Base-by-base conservation (phyloP, 176 grass and related monocot genomes). In the Rhynchospora breviuscula region DNA sequence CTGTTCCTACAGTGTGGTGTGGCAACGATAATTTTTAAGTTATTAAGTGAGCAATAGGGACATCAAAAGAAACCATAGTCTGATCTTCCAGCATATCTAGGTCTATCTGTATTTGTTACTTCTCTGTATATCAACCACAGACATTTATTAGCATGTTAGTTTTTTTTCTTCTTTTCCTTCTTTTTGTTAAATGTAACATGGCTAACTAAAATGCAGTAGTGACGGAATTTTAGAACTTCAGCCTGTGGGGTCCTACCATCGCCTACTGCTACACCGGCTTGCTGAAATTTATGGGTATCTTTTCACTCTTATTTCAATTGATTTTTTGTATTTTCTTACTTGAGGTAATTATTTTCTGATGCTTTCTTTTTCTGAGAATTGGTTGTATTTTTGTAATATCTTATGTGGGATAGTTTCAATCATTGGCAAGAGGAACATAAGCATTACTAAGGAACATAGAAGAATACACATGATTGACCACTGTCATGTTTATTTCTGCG, bases 221-320 rank as follows among this genome's bases (percentile, higher is more conserved):
- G 80, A 85, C 75, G 76, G 83, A 51, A 86, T 86, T 72, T 87
- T 98, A 51, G 93, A 95, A 69, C 96, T 98, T 82, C 84, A 93
- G 88, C 96, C 96, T 26, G 70, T 86, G 67, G 88, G 86, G 12
- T 87, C 96, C 49, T 98, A 98, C 82, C 88, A 98, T 31, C 96
- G 93, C 64, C 86, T 95, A 13, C 93, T 98, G 71, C 76, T 95
- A 78, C 96, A 98, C 84, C 90, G 93, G 4, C 92, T 98, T 9
- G 93, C 96, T 12, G 96, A 98, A 88, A 98, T 98, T 59, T 98
- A 90, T 13, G 93, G 96, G 96, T 98, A 80, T 43, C 33, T 47
- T 11, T 52, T 60, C 31, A 31, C 14, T 79, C 10, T 67, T 31
- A 6, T 82, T 82, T 12, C 74, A 21, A 61, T 72, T 76, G 6